Percentiles rank a stretch among this genome's conserved stretches.
These are phyloP conservation scores for Saccharomycopsis sp. DNA, from an alignment of 805 yeast species.

Conservation along the genomic window DNA sequence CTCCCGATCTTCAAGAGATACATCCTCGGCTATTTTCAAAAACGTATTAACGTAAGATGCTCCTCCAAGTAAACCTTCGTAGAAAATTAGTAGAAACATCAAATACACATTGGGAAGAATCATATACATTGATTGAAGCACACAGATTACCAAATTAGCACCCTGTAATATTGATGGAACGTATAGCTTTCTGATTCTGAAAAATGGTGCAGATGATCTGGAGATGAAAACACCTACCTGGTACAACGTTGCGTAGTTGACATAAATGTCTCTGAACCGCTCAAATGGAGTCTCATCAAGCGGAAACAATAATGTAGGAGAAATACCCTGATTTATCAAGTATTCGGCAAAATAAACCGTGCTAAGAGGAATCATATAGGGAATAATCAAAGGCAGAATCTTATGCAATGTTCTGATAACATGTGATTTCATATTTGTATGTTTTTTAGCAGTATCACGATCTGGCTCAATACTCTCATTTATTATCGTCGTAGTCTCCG, in stretches of 20 bases:
- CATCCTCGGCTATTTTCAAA: constrained; percentile 60
- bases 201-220: constrained; percentile 67
- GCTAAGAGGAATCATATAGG: constrained; percentile 78
- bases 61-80: constrained; percentile 91
- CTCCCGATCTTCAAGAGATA: constrained; percentile 49
- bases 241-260: constrained; percentile 81
- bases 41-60: constrained; percentile 86
- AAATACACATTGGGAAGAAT: constrained; percentile 54
- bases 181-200: constrained; percentile 55
- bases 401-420: constrained; percentile 26
- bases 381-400: constrained; percentile 42
- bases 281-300: constrained; percentile 62
- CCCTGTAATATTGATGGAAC: constrained; percentile 61
- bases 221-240: constrained; percentile 92
- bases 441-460: not conserved
- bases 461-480: not conserved
- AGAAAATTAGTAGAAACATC: constrained; percentile 59
- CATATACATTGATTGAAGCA: constrained; percentile 59
- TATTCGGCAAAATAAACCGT: constrained; percentile 85
- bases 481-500: not conserved
- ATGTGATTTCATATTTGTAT: constrained; percentile 20
- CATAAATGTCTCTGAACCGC: constrained; percentile 78
- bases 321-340: constrained; percentile 82
- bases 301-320: constrained; percentile 83
- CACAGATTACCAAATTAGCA: constrained; percentile 50